A percentile compares a stretch with the other conserved stretches of the same genome.
Evolutionary conservation across 257 asterid genomes (phyloP).

Genomic region (Scutellaria baicalensis): DNA sequence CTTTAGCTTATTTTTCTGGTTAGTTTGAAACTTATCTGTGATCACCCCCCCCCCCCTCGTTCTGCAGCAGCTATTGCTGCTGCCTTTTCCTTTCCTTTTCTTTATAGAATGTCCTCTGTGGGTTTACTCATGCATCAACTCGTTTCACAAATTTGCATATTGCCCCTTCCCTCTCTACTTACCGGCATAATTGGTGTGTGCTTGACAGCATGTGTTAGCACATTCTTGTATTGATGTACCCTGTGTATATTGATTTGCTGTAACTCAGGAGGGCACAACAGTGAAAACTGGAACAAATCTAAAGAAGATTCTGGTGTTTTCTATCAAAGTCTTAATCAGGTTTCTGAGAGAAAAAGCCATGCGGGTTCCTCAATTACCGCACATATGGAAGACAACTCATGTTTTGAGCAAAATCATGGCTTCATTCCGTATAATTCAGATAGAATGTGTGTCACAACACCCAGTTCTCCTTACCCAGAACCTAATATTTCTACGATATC

Average conservation of each 20-base stretch:
- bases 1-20: neutral
- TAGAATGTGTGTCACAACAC: slow-evolving; percentile 6
- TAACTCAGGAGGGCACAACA: slow-evolving; percentile 31
- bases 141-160: neutral
- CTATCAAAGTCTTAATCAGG: slow-evolving; percentile 32
- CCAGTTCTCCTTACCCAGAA: slow-evolving; percentile 28
- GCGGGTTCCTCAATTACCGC: slow-evolving; percentile 21
- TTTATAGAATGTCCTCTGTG: neutral
- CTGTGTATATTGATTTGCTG: slow-evolving; percentile 12
- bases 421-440: slow-evolving; percentile 36
- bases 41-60: neutral
- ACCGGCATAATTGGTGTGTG: neutral
- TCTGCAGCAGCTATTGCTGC: too few relatives aligned
- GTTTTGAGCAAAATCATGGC: slow-evolving; percentile 30
- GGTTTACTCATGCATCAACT: neutral
- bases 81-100: neutral
- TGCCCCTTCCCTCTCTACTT: neutral
- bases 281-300: slow-evolving; percentile 22
- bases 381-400: slow-evolving; percentile 29
- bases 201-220: neutral
- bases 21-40: neutral
- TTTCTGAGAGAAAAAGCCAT: slow-evolving; percentile 25
- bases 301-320: slow-evolving; percentile 29
- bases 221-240: neutral
- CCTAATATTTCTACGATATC: slow-evolving; percentile 23